phyloP scores from a whole-genome alignment of 805 yeast species.

The Pichia rugopelliculosa region DNA sequence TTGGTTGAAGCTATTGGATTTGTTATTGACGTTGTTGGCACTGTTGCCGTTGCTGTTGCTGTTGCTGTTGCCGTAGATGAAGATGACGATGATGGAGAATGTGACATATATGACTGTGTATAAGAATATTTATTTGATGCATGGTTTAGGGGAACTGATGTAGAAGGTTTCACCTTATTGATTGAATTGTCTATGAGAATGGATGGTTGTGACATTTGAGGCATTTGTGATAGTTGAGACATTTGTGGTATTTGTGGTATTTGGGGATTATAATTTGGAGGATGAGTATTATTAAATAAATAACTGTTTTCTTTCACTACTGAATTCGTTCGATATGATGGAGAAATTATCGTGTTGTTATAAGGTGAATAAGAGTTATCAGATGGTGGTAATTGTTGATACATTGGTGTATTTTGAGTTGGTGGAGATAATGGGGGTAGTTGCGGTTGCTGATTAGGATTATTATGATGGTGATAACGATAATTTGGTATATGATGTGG shows the following conservation, averaged over 20 bases:
- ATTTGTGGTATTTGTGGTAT: not conserved
- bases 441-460: not conserved
- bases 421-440: not conserved
- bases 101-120: not conserved
- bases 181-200: not conserved
- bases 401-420: not conserved
- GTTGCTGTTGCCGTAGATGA: not conserved
- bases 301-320: not conserved
- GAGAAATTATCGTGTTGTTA: not conserved
- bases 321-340: not conserved
- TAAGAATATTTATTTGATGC: not conserved
- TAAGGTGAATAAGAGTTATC: not conserved
- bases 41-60: no score
- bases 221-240: not conserved
- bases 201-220: not conserved
- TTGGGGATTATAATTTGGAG: not conserved
- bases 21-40: not conserved
- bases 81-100: not conserved
- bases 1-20: not conserved
- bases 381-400: not conserved
- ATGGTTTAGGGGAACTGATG: not conserved
- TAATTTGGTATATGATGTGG: not conserved
- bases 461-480: not conserved
- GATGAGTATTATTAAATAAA: not conserved
- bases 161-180: not conserved